A percentile compares a stretch with the other conserved stretches of the same genome.
These are phyloP conservation scores for Sporothrix curviconia DNA, from an alignment of 2,329 filamentous ascomycete species.

Conservation along the genomic window DNA sequence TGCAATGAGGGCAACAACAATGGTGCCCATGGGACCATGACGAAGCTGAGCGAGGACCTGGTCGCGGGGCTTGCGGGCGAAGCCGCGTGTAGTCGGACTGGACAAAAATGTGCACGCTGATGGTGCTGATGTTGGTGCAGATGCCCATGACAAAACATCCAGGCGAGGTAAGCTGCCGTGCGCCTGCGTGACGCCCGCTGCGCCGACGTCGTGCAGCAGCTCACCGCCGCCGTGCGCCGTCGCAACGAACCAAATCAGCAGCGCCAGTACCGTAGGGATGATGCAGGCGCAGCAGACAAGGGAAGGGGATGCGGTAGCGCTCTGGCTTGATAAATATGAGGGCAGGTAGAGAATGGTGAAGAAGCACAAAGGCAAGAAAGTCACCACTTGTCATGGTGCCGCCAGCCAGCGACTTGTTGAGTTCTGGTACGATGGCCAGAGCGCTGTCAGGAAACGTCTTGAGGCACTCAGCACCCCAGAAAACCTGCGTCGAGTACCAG, in stretches of 20 bases:
- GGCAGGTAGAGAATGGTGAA: slow-evolving; percentile 27
- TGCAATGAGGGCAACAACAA: slow-evolving; percentile 33
- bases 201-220: slow-evolving; percentile 19
- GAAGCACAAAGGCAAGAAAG: slow-evolving; percentile 26
- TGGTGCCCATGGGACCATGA: slow-evolving; percentile 33
- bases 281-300: slow-evolving; percentile 26
- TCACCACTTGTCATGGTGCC: slow-evolving; percentile 23
- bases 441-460: slow-evolving; percentile 28
- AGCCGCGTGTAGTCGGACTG: slow-evolving; percentile 41
- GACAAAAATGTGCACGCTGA: slow-evolving; percentile 38
- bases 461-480: slow-evolving; percentile 31
- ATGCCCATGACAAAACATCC: slow-evolving; percentile 33
- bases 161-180: slow-evolving; percentile 25
- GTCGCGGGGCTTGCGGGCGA: slow-evolving; percentile 32
- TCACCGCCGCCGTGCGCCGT: slow-evolving; percentile 28
- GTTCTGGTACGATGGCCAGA: slow-evolving; percentile 23
- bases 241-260: slow-evolving; percentile 31
- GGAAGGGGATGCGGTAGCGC: slow-evolving; percentile 28
- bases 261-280: slow-evolving; percentile 27
- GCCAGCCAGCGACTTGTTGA: slow-evolving; percentile 22
- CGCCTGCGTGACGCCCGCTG: slow-evolving; percentile 6
- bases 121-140: slow-evolving; percentile 36
- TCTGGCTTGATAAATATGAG: slow-evolving; percentile 39
- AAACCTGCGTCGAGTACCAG: slow-evolving; percentile 42
- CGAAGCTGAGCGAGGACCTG: slow-evolving; percentile 37